A percentile compares a stretch with the other conserved stretches of the same genome.
These are phyloP conservation scores for Cryptosporidium meleagridis DNA, from an alignment of 169 alveolate species.

Conservation along the genomic window DNA sequence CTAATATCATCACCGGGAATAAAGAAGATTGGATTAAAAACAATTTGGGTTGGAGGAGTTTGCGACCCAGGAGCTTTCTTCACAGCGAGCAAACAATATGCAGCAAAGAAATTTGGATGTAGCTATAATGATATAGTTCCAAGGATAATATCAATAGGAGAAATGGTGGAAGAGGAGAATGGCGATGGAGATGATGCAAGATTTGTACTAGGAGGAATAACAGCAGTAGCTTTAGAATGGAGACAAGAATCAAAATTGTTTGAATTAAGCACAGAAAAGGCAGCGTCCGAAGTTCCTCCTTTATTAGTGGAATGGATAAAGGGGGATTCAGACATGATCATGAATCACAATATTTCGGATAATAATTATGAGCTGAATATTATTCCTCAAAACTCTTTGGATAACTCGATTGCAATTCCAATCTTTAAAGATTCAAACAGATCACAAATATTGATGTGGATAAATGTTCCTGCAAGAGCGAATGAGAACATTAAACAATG, in stretches of 20 bases:
- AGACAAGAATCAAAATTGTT: constrained; percentile 14
- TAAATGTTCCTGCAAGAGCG: constrained; percentile 23
- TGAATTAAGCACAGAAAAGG: constrained; percentile 40
- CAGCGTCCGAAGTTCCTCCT: constrained; percentile 37
- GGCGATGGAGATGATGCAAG: constrained; percentile 5
- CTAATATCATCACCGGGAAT: constrained; percentile 10
- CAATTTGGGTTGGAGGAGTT: constrained; percentile 51
- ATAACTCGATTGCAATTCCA: constrained; percentile 38
- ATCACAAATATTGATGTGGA: constrained; percentile 27
- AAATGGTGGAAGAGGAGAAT: not conserved
- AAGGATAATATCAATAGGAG: constrained; percentile 14
- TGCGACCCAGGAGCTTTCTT: constrained; percentile 57
- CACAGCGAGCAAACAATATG: constrained; percentile 52
- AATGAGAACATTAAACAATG: constrained; percentile 42
- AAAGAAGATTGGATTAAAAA: not conserved
- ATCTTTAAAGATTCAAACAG: constrained; percentile 33
- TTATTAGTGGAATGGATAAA: constrained; percentile 27
- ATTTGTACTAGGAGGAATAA: constrained; percentile 34
- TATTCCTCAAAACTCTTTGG: constrained; percentile 35
- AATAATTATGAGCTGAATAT: constrained; percentile 28
- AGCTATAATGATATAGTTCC: constrained; percentile 54
- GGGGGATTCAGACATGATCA: not conserved
- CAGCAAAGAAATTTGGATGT: constrained; percentile 28
- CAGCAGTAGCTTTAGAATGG: constrained; percentile 57
- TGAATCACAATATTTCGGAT: constrained; percentile 19